Conservation (phyloP, 2,329 filamentous ascomycete species). For the Simplicillium aogashimaense region DNA sequence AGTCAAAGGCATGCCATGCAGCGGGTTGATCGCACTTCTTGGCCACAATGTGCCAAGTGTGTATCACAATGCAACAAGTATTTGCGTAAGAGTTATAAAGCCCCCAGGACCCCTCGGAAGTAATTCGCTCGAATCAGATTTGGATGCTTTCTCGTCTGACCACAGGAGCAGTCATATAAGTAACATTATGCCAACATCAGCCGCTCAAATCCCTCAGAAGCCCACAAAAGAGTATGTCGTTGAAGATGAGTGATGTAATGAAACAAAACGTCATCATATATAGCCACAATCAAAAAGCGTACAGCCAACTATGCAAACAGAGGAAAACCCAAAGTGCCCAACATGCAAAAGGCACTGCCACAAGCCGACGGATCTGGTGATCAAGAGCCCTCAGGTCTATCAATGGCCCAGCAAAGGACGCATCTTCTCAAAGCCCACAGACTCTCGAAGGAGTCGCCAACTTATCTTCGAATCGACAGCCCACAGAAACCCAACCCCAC, state of each 20-base stretch:
- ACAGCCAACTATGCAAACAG: constrained; percentile 22
- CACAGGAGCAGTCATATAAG: constrained; percentile 5
- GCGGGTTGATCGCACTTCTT: no score
- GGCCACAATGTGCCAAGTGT: no score
- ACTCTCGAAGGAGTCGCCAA: constrained; percentile 22
- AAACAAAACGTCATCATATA: constrained; percentile 3
- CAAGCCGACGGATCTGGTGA: constrained; percentile 27
- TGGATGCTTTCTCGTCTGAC: constrained; percentile 15
- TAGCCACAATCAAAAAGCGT: constrained; percentile 11
- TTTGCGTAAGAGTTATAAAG: constrained; percentile 12
- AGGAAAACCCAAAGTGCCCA: constrained; percentile 15
- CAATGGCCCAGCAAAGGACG: constrained; percentile 30
- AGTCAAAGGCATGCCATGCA: no score
- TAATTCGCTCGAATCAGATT: constrained; percentile 23
- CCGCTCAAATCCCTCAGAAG: constrained; percentile 30
- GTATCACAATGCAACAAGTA: constrained; percentile 3
- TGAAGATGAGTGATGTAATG: constrained; percentile 1
- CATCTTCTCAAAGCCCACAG: constrained; percentile 45
- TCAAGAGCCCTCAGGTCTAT: constrained; percentile 46
- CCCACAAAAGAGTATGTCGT: constrained; percentile 19
- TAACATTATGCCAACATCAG: constrained; percentile 19
- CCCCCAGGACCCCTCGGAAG: constrained; percentile 27
- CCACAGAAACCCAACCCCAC: constrained; percentile 40
- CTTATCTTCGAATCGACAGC: constrained; percentile 43
- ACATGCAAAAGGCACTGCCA: constrained; percentile 25